A percentile compares a stretch with the other conserved stretches of the same genome.
phyloP scores from a whole-genome alignment of 2,329 filamentous ascomycete species.

The Xylaria sp. region DNA sequence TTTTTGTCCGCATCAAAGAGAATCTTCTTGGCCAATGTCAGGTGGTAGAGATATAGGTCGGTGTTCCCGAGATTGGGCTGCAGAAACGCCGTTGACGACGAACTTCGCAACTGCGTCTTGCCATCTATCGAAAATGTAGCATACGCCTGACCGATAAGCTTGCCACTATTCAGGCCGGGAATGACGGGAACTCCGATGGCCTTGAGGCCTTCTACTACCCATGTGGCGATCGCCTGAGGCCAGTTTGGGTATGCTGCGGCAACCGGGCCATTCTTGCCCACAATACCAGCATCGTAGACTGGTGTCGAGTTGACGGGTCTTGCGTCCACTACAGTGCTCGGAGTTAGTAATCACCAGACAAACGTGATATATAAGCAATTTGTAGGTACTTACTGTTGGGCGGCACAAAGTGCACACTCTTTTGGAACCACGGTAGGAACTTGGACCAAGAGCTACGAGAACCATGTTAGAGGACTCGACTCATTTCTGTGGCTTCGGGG shows the following conservation, averaged over 20 bases:
- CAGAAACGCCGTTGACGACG: slow-evolving; percentile 37
- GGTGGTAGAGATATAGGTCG: slow-evolving; percentile 35
- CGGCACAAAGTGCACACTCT: slow-evolving; percentile 43
- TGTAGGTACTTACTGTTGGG: slow-evolving; percentile 34
- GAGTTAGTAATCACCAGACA: slow-evolving; percentile 11
- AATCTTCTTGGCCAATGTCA: slow-evolving; percentile 39
- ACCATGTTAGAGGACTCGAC: slow-evolving; percentile 3
- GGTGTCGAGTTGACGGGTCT: slow-evolving; percentile 46
- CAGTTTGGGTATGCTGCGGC: slow-evolving; percentile 56
- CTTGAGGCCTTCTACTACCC: slow-evolving; percentile 52
- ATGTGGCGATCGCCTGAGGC: slow-evolving; percentile 53
- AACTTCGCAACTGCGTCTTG: slow-evolving; percentile 35
- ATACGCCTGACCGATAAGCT: slow-evolving; percentile 45
- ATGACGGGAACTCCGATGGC: slow-evolving; percentile 53
- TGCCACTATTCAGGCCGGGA: slow-evolving; percentile 55
- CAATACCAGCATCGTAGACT: slow-evolving; percentile 46
- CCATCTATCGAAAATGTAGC: slow-evolving; percentile 38
- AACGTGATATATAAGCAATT: not conserved
- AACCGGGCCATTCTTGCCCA: slow-evolving; percentile 51
- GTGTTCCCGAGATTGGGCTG: slow-evolving; percentile 33
- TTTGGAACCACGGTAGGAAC: slow-evolving; percentile 44
- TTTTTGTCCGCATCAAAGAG: slow-evolving; percentile 36
- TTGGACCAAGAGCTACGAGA: slow-evolving; percentile 39
- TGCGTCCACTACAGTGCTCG: slow-evolving; percentile 21
- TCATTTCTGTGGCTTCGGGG: not conserved